Evolutionary conservation across 2,329 filamentous ascomycete species (phyloP).

Genomic region (Plectosphaerella sp.): DNA sequence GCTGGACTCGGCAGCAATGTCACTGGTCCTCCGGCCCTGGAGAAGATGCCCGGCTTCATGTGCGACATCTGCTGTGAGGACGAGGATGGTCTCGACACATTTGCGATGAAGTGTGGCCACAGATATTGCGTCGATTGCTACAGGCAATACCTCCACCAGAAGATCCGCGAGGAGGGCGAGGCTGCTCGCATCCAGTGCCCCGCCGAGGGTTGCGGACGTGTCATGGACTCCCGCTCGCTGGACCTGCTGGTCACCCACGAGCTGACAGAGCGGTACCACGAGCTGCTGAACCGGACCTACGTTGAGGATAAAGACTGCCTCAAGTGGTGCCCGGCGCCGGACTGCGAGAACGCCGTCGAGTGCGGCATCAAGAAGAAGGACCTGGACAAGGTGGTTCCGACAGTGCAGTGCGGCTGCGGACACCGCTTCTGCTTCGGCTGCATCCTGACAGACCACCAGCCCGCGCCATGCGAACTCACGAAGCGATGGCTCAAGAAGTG

Average conservation of each 20-base stretch:
- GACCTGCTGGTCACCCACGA: conserved; percentile 65
- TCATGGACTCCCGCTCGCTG: conserved; percentile 86
- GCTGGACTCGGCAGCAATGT: conserved; percentile 72
- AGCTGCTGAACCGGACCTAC: conserved; percentile 86
- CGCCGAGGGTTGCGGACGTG: conserved; percentile 77
- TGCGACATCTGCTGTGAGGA: conserved; percentile 98
- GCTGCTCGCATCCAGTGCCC: conserved; percentile 93
- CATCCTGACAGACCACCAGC: conserved; percentile 83
- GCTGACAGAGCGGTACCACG: conserved; percentile 64
- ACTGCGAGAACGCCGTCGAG: conserved; percentile 89
- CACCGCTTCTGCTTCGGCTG: conserved; percentile 96
- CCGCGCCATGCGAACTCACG: conserved; percentile 84
- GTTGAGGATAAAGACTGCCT: conserved; percentile 94
- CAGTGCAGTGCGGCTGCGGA: conserved; percentile 79
- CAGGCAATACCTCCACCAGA: conserved; percentile 82
- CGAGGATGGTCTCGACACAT: conserved; percentile 68
- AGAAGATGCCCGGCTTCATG: conserved; percentile 69
- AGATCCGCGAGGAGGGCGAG: conserved; percentile 93
- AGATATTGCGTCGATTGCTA: conserved; percentile 93
- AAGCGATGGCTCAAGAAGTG: conserved; percentile 98
- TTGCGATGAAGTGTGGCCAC: conserved; percentile 93
- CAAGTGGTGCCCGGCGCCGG: conserved; percentile 98
- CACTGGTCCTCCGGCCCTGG: conserved; percentile 60
- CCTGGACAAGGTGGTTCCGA: conserved; percentile 78
- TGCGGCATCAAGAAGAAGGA: conserved; percentile 87